Conservation (phyloP, 345 rosid species). For the Hibiscus syriacus region DNA sequence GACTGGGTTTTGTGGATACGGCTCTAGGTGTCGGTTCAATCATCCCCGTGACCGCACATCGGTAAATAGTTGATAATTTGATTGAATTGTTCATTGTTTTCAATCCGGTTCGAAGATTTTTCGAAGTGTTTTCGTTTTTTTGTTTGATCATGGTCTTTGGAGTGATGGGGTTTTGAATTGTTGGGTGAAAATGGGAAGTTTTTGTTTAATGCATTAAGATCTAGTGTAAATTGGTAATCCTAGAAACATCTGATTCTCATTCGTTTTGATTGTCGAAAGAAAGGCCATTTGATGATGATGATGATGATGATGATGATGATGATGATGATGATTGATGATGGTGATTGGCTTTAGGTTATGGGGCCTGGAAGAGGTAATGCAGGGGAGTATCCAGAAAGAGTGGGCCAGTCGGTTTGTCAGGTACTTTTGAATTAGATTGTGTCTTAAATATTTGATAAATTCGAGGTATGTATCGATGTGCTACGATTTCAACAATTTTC, state of each 20-base stretch:
- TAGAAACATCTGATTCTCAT: conserved; percentile 8
- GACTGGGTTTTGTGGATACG: conserved; percentile 80
- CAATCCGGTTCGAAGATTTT: not conserved
- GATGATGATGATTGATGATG: not conserved
- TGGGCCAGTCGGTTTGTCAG: conserved; percentile 79
- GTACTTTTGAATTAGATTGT: conserved; percentile 38
- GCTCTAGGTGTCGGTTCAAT: conserved; percentile 86
- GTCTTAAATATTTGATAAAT: too few relatives aligned
- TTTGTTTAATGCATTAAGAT: conserved; percentile 13
- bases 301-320: too few relatives aligned
- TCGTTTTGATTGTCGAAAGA: conserved; percentile 15
- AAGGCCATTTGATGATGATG: too few relatives aligned
- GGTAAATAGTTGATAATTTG: conserved; percentile 32
- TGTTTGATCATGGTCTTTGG: conserved; percentile 25
- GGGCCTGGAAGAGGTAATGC: conserved; percentile 47
- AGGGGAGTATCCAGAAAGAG: conserved; percentile 67
- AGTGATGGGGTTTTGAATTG: not conserved
- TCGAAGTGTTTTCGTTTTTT: conserved; percentile 12
- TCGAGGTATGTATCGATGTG: not conserved
- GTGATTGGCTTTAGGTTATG: conserved; percentile 37
- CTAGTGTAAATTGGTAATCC: not conserved
- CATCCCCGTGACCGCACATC: conserved; percentile 75
- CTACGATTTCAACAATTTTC: conserved; percentile 13
- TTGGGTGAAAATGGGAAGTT: conserved; percentile 6
- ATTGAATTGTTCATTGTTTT: not conserved